These are phyloP conservation scores for Botryotinia narcissicola DNA, from an alignment of 2,329 filamentous ascomycete genomes.

Conservation along the genomic window DNA sequence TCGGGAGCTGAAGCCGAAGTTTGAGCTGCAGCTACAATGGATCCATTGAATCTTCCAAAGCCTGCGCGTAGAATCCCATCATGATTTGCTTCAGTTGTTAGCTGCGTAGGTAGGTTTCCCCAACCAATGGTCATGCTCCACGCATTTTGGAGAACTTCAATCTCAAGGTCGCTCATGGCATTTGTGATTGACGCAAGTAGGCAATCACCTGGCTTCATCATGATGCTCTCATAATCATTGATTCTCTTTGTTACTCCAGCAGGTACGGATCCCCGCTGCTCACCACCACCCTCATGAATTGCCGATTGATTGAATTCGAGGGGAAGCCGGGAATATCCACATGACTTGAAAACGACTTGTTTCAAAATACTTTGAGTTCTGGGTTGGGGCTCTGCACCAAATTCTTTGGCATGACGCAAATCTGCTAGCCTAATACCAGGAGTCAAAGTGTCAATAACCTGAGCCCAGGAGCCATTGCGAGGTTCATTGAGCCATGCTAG, in stretches of 20 bases:
- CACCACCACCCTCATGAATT: slow-evolving; percentile 22
- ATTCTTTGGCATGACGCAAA: slow-evolving; percentile 41
- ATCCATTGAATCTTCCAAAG: slow-evolving; percentile 33
- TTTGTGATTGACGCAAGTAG: slow-evolving; percentile 33
- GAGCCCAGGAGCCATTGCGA: slow-evolving; percentile 48
- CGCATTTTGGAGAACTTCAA: slow-evolving; percentile 30
- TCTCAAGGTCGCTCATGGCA: slow-evolving; percentile 30
- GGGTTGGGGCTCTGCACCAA: slow-evolving; percentile 32
- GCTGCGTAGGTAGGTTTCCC: slow-evolving; percentile 5
- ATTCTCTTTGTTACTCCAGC: slow-evolving; percentile 30
- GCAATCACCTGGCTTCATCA: slow-evolving; percentile 37
- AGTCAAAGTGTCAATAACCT: slow-evolving; percentile 49
- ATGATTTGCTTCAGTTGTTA: slow-evolving; percentile 22
- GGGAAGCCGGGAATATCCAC: slow-evolving; percentile 36
- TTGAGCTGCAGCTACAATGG: slow-evolving; percentile 27
- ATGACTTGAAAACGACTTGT: slow-evolving; percentile 35
- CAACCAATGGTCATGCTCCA: slow-evolving; percentile 34
- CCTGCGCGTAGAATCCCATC: slow-evolving; percentile 35
- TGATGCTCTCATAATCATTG: slow-evolving; percentile 31
- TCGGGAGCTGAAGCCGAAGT: background rate
- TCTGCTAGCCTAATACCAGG: slow-evolving; percentile 46
- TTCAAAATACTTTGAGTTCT: slow-evolving; percentile 27
- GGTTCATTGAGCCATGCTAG: slow-evolving; percentile 41
- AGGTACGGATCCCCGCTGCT: slow-evolving; percentile 16
- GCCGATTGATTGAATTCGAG: slow-evolving; percentile 36